phyloP scores from a whole-genome alignment of 2,329 filamentous ascomycete species.

The Aspergillus intermedius region DNA sequence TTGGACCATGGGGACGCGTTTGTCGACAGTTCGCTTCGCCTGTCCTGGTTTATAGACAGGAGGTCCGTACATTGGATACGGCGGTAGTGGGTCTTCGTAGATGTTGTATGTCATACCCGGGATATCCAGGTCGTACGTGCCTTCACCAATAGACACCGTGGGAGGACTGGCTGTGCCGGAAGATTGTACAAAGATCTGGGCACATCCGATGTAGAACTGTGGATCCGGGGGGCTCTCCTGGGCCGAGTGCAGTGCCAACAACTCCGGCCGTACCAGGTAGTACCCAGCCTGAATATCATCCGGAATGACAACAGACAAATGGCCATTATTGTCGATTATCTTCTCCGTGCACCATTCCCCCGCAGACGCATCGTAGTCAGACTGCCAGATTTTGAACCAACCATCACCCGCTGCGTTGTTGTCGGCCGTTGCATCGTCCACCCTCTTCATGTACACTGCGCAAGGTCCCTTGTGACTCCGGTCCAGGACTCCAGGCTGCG shows the following conservation, averaged over 20 bases:
- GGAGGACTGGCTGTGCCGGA: slow-evolving; percentile 43
- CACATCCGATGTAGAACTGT: slow-evolving; percentile 69
- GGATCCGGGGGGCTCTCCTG: slow-evolving; percentile 49
- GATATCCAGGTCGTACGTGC: slow-evolving; percentile 52
- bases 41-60: slow-evolving; percentile 43
- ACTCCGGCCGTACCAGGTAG: slow-evolving; percentile 66
- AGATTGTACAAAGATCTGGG: slow-evolving; percentile 60
- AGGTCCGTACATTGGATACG: slow-evolving; percentile 56
- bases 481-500: slow-evolving; percentile 53
- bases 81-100: slow-evolving; percentile 48
- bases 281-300: slow-evolving; percentile 56
- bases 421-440: slow-evolving; percentile 47
- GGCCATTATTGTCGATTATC: slow-evolving; percentile 58
- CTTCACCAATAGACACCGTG: slow-evolving; percentile 57
- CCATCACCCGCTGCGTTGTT: slow-evolving; percentile 55
- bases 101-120: slow-evolving; percentile 59
- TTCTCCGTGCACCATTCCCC: slow-evolving; percentile 64
- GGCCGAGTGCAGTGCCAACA: slow-evolving; percentile 62
- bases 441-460: slow-evolving; percentile 66
- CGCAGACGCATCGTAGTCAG: slow-evolving; percentile 54
- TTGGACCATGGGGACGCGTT: slow-evolving; percentile 22
- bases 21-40: neutral
- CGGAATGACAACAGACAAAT: slow-evolving; percentile 58
- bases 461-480: slow-evolving; percentile 61
- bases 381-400: slow-evolving; percentile 74